A percentile compares a stretch with the other conserved stretches of the same genome.
Conservation (phyloP, 345 rosid species). For the Eucalyptus sp. region DNA sequence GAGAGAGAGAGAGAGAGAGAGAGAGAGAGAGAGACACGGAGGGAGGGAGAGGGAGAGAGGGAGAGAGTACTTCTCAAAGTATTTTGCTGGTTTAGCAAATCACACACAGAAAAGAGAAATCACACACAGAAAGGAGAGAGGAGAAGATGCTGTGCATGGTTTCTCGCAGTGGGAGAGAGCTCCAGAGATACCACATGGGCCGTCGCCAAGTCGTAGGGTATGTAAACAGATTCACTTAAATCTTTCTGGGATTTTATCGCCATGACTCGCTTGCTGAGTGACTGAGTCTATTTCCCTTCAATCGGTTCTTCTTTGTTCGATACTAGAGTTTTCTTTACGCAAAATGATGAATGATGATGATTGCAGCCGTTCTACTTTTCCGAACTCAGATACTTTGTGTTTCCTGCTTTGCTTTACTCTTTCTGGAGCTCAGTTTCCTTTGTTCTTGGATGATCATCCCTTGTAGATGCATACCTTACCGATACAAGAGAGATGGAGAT, state of each 20-base stretch:
- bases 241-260: neutral
- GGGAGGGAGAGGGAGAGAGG: too few species aligned
- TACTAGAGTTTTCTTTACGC: neutral
- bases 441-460: neutral
- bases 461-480: conserved; percentile 71
- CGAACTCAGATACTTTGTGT: neutral
- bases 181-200: conserved; percentile 56
- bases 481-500: conserved; percentile 27
- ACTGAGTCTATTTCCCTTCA: neutral
- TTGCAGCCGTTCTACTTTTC: neutral
- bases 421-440: neutral
- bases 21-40: neutral
- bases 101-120: neutral
- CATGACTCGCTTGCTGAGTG: neutral
- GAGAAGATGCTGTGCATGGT: conserved; percentile 43
- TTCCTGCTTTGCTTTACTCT: neutral
- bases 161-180: conserved; percentile 63
- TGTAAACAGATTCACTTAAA: neutral
- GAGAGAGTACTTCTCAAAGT: neutral
- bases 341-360: neutral
- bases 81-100: neutral
- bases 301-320: neutral
- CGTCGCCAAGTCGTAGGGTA: conserved; percentile 90
- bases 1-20: neutral
- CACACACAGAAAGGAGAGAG: neutral